Evolutionary conservation across 1,139 yeast genomes (phyloP), one percentile per base, ranked within the genome.

Genomic region (Taiozyma sp.): DNA sequence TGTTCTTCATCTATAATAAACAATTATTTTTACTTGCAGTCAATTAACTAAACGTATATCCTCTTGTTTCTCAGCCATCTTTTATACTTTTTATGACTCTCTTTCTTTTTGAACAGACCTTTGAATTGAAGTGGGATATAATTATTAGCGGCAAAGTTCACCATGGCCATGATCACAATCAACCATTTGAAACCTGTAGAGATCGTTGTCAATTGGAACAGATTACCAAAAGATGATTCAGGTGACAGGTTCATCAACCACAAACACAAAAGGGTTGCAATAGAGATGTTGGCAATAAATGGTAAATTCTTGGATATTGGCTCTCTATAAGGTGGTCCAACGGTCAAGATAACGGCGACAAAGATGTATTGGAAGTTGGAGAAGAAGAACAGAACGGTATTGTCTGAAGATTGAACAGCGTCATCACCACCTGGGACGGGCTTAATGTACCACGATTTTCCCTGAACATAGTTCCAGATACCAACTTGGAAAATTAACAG

Each of bases 271-370:
- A 72, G 45, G 0, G 77, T 56, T 0, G 95, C 77, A 0, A 70
- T 56, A 0, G 73, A 58, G 48, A 88, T 74, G 47, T 91, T 88
- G 2, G 74, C 47, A 50, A 93, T 72, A 62, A 89, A 91, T 9
- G 96, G 95, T 10, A 59, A 50, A 65, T 93, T 93, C 56, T 80
- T 75, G 40, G 71, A 67, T 62, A 87, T 79, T 1, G 95, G 84
- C 62, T 88, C 85, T 53, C 99, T 77, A 66, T 89, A 95, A n/a
- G 99, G 99, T 13, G 95, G 95, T 0, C 99, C 99, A 30, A 82
- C 88, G 32, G 96, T 87, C 54, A 93, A 72, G 22, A 90, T 81
- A 35, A 89, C 72, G 0, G 98, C 97, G 51, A 85, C 79, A 52
- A 89, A 71, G 48, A 95, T 86, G 67, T 93, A 95, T 71, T 93